Conservation (phyloP, 2,329 filamentous ascomycete species). For the Aspergillus eucalypticola region DNA sequence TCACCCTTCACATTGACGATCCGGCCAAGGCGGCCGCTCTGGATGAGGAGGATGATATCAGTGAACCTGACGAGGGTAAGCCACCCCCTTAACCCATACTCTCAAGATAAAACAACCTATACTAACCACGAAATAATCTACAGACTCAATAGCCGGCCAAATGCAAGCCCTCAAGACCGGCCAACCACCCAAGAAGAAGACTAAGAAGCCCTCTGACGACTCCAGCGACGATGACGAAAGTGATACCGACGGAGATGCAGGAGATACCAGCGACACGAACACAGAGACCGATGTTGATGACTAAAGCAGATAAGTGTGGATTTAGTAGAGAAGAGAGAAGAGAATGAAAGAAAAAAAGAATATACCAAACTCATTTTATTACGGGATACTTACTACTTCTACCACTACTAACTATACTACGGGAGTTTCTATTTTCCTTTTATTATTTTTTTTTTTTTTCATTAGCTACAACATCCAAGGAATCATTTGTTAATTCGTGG, state of each 20-base stretch:
- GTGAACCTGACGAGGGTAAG: conserved; percentile 95
- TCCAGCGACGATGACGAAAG: conserved; percentile 65
- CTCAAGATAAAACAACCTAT: conserved; percentile 10
- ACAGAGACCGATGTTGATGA: conserved; percentile 81
- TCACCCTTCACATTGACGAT: conserved; percentile 85
- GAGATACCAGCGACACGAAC: conserved; percentile 58
- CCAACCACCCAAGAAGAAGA: conserved; percentile 59
- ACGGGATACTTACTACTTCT: no score
- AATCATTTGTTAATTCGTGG: no score
- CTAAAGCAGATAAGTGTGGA: conserved; percentile 26
- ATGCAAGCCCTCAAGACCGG: conserved; percentile 83
- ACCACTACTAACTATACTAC: no score
- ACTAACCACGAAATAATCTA: conserved; percentile 15
- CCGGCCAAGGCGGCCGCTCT: conserved; percentile 79
- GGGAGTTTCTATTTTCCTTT: no score
- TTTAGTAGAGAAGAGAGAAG: neutral
- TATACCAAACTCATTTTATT: neutral
- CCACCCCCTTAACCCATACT: conserved; percentile 20
- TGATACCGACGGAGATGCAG: conserved; percentile 64
- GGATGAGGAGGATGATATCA: conserved; percentile 88
- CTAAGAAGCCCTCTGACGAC: conserved; percentile 54
- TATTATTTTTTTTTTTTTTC: rapidly evolving
- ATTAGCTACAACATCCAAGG: no score
- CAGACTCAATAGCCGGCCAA: conserved; percentile 86
- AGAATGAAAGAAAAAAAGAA: conserved; percentile 2